phyloP scores from a whole-genome alignment of 2,329 filamentous ascomycete species.

The Mycosphaerella arachidis region DNA sequence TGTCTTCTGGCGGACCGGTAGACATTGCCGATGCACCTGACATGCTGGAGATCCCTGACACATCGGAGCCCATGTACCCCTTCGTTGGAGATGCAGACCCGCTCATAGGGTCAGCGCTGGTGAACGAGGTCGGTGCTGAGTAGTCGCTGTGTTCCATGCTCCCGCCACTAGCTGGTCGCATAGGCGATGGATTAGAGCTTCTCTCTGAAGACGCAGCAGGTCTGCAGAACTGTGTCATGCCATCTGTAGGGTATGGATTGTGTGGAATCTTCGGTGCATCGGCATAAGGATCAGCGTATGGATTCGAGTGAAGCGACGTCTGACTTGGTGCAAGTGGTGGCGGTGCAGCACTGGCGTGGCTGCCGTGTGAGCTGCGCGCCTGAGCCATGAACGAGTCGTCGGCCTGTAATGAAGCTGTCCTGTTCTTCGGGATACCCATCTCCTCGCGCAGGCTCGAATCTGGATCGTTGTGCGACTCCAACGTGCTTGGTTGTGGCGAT shows the following conservation, averaged over 20 bases:
- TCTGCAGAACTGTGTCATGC: conserved; percentile 96
- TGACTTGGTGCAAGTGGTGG: conserved; percentile 24
- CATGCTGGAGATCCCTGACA: conserved; percentile 25
- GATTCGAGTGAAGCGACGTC: conserved; percentile 20
- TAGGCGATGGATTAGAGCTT: conserved; percentile 63
- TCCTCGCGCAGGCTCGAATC: conserved; percentile 68
- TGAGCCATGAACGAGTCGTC: conserved; percentile 28
- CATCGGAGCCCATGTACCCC: conserved; percentile 37
- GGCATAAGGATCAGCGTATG: conserved; percentile 51
- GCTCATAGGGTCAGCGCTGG: conserved; percentile 74
- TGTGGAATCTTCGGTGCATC: conserved; percentile 71
- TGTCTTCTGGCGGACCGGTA: conserved; percentile 53
- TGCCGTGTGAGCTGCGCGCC: conserved; percentile 28
- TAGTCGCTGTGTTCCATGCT: conserved; percentile 74
- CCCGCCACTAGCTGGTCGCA: conserved; percentile 76
- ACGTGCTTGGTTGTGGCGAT: conserved; percentile 89
- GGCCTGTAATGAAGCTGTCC: conserved; percentile 28
- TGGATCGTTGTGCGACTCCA: conserved; percentile 86
- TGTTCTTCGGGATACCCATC: conserved; percentile 51
- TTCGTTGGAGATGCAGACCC: conserved; percentile 72
- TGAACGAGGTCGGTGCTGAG: conserved; percentile 83
- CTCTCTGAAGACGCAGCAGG: conserved; percentile 66
- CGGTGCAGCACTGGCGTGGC: conserved; percentile 27
- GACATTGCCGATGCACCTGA: conserved; percentile 31
- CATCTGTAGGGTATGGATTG: conserved; percentile 89